Percentiles rank a stretch among this genome's conserved stretches.
These are phyloP conservation scores for Rostrohypoxylon terebratum DNA, from an alignment of 495 filamentous ascomycete species.

Conservation along the genomic window DNA sequence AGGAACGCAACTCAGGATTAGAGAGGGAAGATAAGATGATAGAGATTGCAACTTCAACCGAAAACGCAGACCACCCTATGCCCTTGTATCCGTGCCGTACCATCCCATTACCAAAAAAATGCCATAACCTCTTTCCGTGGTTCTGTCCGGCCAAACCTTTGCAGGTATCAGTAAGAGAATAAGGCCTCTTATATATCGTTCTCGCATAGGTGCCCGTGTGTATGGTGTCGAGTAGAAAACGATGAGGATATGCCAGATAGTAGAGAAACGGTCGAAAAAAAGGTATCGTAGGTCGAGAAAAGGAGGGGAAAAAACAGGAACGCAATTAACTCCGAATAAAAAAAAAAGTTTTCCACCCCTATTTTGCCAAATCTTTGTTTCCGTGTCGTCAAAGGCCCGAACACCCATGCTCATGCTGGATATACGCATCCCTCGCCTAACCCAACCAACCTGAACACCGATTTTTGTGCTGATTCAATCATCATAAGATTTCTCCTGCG, in stretches of 20 bases:
- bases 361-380: constrained; percentile 46
- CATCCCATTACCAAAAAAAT: constrained; percentile 37
- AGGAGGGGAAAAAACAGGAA: constrained; percentile 18
- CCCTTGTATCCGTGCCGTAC: constrained; percentile 41
- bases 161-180: constrained; percentile 38
- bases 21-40: constrained; percentile 15
- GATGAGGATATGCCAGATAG: constrained; percentile 19
- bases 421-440: constrained; percentile 46
- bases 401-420: constrained; percentile 55
- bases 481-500: constrained; percentile 4
- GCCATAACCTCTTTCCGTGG: constrained; percentile 27
- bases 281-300: constrained; percentile 37
- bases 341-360: constrained; percentile 46
- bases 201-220: constrained; percentile 14
- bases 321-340: constrained; percentile 46
- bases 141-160: constrained; percentile 42
- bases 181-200: constrained; percentile 46
- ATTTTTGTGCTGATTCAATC: constrained; percentile 35
- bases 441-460: constrained; percentile 52
- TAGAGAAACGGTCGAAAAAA: constrained; percentile 33
- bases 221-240: constrained; percentile 2
- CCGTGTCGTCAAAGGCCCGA: constrained; percentile 52
- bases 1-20: constrained; percentile 25
- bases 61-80: constrained; percentile 41
- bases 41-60: constrained; percentile 22